Evolutionary conservation across 164 flowering plant genomes (phyloP), one percentile per base, ranked within the genome.

Genomic region (Annona cherimola): DNA sequence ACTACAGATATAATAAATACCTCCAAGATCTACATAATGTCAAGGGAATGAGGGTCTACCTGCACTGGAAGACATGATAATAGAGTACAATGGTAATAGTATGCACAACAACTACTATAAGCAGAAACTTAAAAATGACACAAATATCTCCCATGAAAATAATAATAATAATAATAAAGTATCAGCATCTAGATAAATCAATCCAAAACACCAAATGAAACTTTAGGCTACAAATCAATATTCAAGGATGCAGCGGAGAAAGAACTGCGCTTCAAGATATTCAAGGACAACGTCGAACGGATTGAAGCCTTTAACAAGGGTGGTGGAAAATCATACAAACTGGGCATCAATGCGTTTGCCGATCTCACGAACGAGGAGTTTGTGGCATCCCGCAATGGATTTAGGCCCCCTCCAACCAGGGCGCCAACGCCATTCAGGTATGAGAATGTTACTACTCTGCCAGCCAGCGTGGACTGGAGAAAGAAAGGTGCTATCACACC

Each of bases 271-370:
- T 79, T 76, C 67, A 45, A 75, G 44, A 77, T 81, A 66, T 83
- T 83, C 78, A 72, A 74, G 75, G 66, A 65, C 20, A 83, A 83
- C 54, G 79, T 74, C 35, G 76, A 74, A 45, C 82, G 81, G 71
- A 82, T 89, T 12, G 84, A 90, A 61, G 70, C 62, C 62, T 41
- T 87, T 76, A 92, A 90, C 73, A 76, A 86, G 35, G 69, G 18
- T 6, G 86, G 71, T 11, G 77, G 85, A 14, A 12, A 42, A 63
- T 42, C 75, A 0, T 79, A 76, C 67, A 74, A 70, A 69, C 78
- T 83, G 3, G 44, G 75, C 42, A 69, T 77, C 0, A 78, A 81
- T 66, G 45, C 64, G 42, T 84, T 76, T 69, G 78, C 80, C 16
- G 84, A 81, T 39, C 69, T 59, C 4, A 81, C 81, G 8, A 73